Evolutionary conservation across 306 rosid species (phyloP).

Genomic region (Hippophae gyantsensis): DNA sequence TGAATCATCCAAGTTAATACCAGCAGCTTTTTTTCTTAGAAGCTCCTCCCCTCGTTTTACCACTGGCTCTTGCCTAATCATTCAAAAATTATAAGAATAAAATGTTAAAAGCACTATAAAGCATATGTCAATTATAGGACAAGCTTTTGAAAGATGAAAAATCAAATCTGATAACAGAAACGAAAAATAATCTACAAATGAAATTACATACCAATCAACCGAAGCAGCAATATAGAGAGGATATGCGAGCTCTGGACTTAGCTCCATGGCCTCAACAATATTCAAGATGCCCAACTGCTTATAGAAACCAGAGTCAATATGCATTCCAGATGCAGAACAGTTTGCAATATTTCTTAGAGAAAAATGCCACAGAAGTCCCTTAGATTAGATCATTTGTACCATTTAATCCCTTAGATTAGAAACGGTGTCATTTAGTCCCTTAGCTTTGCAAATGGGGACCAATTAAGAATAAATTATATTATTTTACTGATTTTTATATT

Average conservation of each 20-base stretch:
- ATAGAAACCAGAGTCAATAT: constrained; percentile 22
- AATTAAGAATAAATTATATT: no score
- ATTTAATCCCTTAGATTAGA: no score
- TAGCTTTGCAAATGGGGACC: no score
- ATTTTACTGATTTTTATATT: no score
- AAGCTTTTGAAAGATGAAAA: constrained; percentile 12
- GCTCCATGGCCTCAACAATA: constrained; percentile 71
- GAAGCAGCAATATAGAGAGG: constrained; percentile 69
- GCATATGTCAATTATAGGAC: constrained; percentile 25
- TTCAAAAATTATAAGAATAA: constrained; percentile 22
- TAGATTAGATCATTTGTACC: no score
- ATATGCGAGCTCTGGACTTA: constrained; percentile 73
- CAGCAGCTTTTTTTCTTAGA: constrained; percentile 79
- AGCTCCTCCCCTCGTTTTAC: constrained; percentile 94
- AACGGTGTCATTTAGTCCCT: no score
- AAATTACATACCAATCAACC: constrained; percentile 53
- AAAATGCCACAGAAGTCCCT: no score
- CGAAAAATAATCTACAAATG: no score
- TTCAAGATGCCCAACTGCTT: constrained; percentile 93
- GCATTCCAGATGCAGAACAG: constrained; percentile 1
- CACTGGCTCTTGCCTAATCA: constrained; percentile 81
- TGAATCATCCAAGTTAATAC: constrained; percentile 71
- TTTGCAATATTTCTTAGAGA: background rate
- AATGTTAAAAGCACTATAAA: constrained; percentile 15
- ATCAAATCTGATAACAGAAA: background rate